Evolutionary conservation across 257 asterid species (phyloP), one percentile per base, ranked within the genome.

Genomic region (Solanum sparsipilum): DNA sequence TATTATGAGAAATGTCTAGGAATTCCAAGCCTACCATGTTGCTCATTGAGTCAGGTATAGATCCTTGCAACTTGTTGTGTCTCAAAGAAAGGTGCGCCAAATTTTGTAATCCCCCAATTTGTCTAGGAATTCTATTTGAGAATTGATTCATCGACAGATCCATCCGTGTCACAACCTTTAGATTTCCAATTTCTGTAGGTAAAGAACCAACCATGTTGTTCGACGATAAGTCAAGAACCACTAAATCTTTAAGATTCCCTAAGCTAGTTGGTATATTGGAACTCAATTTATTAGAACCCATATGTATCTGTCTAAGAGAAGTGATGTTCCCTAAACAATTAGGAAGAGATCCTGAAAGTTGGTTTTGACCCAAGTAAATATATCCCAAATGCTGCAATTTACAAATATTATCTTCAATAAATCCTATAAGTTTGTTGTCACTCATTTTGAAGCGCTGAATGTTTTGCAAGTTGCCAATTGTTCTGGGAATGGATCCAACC

Each of bases 181-280:
- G 13, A 41, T 41, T 10, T 41, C 46, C 46, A 41, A 41, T 41
- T 41, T 48, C 65, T 0, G 23, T 4, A 2, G 65, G 65, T 56
- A 56, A 56, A 18, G 10, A 52, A 18, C 65, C n/a, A 18, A 56
- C 65, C 65, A 56, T 56, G 9, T 56, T 18, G n/a, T 56, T 56
- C 3, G 65, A 56, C 0, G 65, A 56, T 1, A 56, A 56, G 11
- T 18, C 5, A 56, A 56, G n/a, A 0, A 0, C n/a, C 11, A 56
- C 1, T 56, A 56, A 0, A 7, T 56, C 9, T 7, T 6, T 56
- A 20, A 56, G 65, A 56, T 56, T 56, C 0, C 65, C 65, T 6
- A 56, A 18, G n/a, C 10, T 56, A 2, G 65, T 1, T 56, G 65
- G 63, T 56, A 56, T 56, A 56, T 56, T 56, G n/a, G 65, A 56